Evolutionary conservation across 1,284 basidiomycete species (phyloP).

Genomic region (Ustilago hordei): DNA sequence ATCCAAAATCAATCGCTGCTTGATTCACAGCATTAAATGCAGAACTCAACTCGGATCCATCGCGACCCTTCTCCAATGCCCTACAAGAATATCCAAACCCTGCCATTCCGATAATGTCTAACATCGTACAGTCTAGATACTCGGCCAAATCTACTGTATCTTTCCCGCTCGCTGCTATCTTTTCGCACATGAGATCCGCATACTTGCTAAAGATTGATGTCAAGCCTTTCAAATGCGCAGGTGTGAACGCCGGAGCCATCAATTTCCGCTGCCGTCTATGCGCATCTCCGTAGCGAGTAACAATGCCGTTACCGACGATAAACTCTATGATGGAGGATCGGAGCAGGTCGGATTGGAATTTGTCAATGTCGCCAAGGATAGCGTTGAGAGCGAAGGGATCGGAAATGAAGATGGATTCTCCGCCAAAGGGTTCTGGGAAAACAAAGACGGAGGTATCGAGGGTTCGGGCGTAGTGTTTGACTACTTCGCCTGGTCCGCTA

Average conservation of each 20-base stretch:
- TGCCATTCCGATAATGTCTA: slow-evolving; percentile 66
- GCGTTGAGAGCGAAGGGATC: slow-evolving; percentile 41
- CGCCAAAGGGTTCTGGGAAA: slow-evolving; percentile 45
- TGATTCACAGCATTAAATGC: slow-evolving; percentile 49
- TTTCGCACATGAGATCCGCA: slow-evolving; percentile 47
- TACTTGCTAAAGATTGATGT: slow-evolving; percentile 48
- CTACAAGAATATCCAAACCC: slow-evolving; percentile 62
- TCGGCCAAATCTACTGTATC: slow-evolving; percentile 48
- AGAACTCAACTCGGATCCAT: slow-evolving; percentile 31
- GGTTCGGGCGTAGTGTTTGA: slow-evolving; percentile 24
- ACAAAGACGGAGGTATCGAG: slow-evolving; percentile 31
- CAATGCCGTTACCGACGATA: slow-evolving; percentile 48
- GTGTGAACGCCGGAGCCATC: slow-evolving; percentile 58
- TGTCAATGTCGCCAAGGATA: slow-evolving; percentile 42
- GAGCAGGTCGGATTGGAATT: slow-evolving; percentile 37
- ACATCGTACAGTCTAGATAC: slow-evolving; percentile 56
- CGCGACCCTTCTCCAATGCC: slow-evolving; percentile 52
- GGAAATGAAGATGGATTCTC: slow-evolving; percentile 31
- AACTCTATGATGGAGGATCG: slow-evolving; percentile 44
- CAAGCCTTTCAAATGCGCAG: slow-evolving; percentile 46
- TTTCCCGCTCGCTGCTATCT: slow-evolving; percentile 25
- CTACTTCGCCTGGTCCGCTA: neutral
- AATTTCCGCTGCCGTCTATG: slow-evolving; percentile 53
- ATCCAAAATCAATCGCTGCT: slow-evolving; percentile 47
- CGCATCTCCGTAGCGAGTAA: slow-evolving; percentile 39